Conservation (phyloP, 768 basidiomycete genomes). For the Boletus subcaerulescens region DNA sequence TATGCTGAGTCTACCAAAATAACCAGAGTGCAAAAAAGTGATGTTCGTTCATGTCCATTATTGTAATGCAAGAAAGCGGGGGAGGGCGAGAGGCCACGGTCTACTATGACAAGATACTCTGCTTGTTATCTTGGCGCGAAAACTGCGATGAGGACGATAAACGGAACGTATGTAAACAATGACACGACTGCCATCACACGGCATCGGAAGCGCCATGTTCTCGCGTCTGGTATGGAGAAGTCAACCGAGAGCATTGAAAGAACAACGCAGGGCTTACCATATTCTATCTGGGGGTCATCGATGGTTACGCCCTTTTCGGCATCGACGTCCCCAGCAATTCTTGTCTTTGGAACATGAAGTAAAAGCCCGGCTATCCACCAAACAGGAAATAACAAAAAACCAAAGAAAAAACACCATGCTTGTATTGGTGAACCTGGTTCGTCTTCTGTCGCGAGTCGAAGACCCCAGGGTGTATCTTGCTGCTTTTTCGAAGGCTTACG, state of each 20-base stretch:
- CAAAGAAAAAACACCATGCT: constrained; percentile 77
- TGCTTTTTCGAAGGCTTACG: constrained; percentile 55
- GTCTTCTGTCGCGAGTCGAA: constrained; percentile 55
- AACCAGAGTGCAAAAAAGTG: constrained; percentile 8
- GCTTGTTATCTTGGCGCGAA: constrained; percentile 43
- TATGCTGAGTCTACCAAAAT: constrained; percentile 15
- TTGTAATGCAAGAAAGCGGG: constrained; percentile 25
- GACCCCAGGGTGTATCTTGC: constrained; percentile 59
- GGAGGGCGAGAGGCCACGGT: constrained; percentile 2
- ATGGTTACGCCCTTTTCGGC: constrained; percentile 68
- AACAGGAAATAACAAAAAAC: constrained; percentile 59
- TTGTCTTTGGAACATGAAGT: constrained; percentile 56
- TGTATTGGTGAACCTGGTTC: constrained; percentile 52
- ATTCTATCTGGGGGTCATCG: constrained; percentile 78
- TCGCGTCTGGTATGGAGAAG: constrained; percentile 50
- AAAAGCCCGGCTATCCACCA: constrained; percentile 61
- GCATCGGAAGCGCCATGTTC: constrained; percentile 71
- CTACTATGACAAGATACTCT: constrained; percentile 10
- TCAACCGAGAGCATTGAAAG: constrained; percentile 2
- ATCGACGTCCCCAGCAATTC: constrained; percentile 53
- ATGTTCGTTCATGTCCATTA: constrained; percentile 17
- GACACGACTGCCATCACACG: constrained; percentile 69
- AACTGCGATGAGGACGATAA: constrained; percentile 70
- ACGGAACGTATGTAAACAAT: constrained; percentile 73
- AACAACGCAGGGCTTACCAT: constrained; percentile 45